A percentile compares a stretch with the other conserved stretches of the same genome.
phyloP scores from a whole-genome alignment of 352 stramenopile species.

The Globisporangium spinosum region DNA sequence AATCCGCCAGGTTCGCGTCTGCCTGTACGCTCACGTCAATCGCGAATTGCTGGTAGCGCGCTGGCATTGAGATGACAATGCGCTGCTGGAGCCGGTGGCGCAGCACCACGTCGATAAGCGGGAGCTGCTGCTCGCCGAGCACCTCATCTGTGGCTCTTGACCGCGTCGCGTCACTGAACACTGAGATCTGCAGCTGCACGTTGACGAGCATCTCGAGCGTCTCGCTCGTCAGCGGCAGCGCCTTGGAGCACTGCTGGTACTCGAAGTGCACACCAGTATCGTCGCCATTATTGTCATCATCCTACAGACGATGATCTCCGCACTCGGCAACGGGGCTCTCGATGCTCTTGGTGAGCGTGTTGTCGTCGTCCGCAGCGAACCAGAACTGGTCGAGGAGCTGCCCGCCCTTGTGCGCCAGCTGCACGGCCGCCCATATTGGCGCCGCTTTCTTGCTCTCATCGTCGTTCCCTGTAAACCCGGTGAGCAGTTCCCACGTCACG shows the following conservation, averaged over 20 bases:
- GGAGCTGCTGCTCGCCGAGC: conserved; percentile 33
- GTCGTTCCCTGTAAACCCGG: too few species aligned
- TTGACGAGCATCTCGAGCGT: conserved; percentile 37
- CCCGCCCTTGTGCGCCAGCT: conserved; percentile 28
- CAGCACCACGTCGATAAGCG: conserved; percentile 34
- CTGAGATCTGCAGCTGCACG: conserved; percentile 33
- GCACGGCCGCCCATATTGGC: conserved; percentile 38
- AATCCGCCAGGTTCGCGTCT: conserved; percentile 52
- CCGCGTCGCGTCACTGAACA: conserved; percentile 36
- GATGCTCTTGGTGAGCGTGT: conserved; percentile 41
- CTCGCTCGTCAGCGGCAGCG: conserved; percentile 30
- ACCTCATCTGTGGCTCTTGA: conserved; percentile 29
- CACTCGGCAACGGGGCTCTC: conserved; percentile 10
- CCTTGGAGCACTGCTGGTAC: conserved; percentile 52
- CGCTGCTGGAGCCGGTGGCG: conserved; percentile 19
- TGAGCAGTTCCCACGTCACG: conserved; percentile 23
- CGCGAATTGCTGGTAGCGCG: conserved; percentile 20
- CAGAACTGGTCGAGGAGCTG: conserved; percentile 39
- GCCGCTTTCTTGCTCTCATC: conserved; percentile 10
- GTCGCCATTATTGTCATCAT: neutral
- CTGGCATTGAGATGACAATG: conserved; percentile 18
- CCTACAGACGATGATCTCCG: neutral
- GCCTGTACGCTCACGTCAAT: conserved; percentile 39
- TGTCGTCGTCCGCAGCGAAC: conserved; percentile 51
- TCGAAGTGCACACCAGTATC: conserved; percentile 14